These are phyloP conservation scores for Diutina pseudorugosa DNA, from an alignment of 1,139 yeast genomes.

Conservation along the genomic window DNA sequence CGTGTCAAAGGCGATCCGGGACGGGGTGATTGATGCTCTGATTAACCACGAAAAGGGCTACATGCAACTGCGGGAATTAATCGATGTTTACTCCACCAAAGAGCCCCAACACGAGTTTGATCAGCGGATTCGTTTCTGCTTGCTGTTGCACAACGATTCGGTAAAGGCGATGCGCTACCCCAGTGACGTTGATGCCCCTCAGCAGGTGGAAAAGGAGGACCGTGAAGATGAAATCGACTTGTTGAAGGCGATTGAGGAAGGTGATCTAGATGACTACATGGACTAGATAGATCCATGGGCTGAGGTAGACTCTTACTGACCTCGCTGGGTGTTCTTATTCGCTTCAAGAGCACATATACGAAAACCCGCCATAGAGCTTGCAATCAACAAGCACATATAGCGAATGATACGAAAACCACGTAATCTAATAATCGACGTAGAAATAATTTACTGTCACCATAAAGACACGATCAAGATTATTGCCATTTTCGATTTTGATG, in stretches of 20 bases:
- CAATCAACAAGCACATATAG: neutral
- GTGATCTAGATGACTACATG: conserved; percentile 30
- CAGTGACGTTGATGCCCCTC: conserved; percentile 17
- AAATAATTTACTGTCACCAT: too few relatives aligned
- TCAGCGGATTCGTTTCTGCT: conserved; percentile 88
- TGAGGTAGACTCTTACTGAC: too few relatives aligned
- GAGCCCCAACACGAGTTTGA: conserved; percentile 85
- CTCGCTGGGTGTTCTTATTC: neutral
- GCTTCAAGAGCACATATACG: neutral
- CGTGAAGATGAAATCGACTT: conserved; percentile 34
- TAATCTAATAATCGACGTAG: too few relatives aligned
- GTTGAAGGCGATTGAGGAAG: conserved; percentile 37
- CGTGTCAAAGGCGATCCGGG: conserved; percentile 92
- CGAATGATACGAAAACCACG: neutral
- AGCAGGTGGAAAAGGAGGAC: conserved; percentile 20
- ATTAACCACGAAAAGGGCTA: conserved; percentile 85
- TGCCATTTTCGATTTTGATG: too few relatives aligned
- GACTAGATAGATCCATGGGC: too few relatives aligned
- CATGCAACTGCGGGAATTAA: conserved; percentile 81
- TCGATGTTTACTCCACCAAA: conserved; percentile 78
- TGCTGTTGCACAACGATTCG: conserved; percentile 80
- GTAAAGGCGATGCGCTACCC: conserved; percentile 96
- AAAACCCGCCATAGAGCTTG: neutral
- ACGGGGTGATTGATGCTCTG: conserved; percentile 93
- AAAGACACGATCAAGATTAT: too few relatives aligned